These are phyloP conservation scores for Penicillium sumatraense DNA, from an alignment of 2,329 filamentous ascomycete genomes.

Conservation along the genomic window DNA sequence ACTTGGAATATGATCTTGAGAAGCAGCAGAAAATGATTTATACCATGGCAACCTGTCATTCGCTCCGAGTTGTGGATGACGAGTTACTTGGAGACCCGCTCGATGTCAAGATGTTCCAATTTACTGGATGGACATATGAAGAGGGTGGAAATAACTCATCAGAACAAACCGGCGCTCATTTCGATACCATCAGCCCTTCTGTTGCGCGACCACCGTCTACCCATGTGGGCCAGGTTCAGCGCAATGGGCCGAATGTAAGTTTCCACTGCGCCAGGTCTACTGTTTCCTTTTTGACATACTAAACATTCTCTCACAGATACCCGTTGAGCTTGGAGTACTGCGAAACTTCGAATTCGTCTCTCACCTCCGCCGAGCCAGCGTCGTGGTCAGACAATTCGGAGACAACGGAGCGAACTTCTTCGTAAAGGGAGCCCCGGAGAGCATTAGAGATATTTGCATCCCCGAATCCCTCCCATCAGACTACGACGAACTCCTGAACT, in stretches of 20 bases:
- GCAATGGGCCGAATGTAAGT: conserved; percentile 28
- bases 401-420: conserved; percentile 83
- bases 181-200: conserved; percentile 75
- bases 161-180: conserved; percentile 71
- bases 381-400: conserved; percentile 87
- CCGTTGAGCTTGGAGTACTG: conserved; percentile 85
- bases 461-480: conserved; percentile 82
- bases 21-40: conserved; percentile 76
- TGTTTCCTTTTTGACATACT: neutral
- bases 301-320: conserved; percentile 31
- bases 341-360: conserved; percentile 95
- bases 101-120: conserved; percentile 98
- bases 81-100: conserved; percentile 92
- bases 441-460: conserved; percentile 90
- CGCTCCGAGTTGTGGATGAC: conserved; percentile 80
- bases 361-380: conserved; percentile 87
- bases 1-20: conserved; percentile 64
- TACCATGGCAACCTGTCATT: conserved; percentile 97
- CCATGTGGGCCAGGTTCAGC: conserved; percentile 54
- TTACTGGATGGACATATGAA: conserved; percentile 89
- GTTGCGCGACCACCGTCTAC: conserved; percentile 76
- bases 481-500: conserved; percentile 84
- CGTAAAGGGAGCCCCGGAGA: conserved; percentile 95
- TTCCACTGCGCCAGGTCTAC: neutral
- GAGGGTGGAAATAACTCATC: conserved; percentile 73